Base-by-base conservation (phyloP, 768 basidiomycete species). In the Russula olivacea region DNA sequence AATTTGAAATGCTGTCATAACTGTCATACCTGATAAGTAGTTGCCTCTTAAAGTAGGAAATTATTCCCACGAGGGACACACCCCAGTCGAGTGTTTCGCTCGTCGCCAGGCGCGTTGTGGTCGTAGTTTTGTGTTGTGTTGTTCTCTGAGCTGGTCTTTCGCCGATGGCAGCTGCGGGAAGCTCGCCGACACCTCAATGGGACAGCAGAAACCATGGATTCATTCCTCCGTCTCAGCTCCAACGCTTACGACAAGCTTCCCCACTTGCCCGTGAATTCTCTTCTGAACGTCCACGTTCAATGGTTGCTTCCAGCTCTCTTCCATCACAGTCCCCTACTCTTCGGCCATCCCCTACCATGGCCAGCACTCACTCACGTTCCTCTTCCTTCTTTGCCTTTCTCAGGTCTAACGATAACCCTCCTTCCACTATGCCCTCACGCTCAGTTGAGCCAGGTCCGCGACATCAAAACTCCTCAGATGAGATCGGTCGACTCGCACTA, bases 341-440 rank as follows among this genome's bases (percentile, higher is more conserved):
- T 21, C 65, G 58, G 2, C 58, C 65, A 12, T 61, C 61, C 9
- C 49, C 56, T 66, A 61, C 74, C 69, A 64, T 70, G 14, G 56
- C 69, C 12, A 43, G 62, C 53, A 59, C 71, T 15, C 85, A 86
- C 70, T 68, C 79, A 40, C 82, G 85, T 45, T 78, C 84, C n/a
- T 74, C 82, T 8, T 87, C 86, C 30, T 84, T 86, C 76, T 87
- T 87, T 72, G 81, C 83, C 19, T 85, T 87, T 71, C 78, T 78
- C 65, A 76, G 69, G 66, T 55, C 63, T 41, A 81, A 76, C 63
- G 73, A 73, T 30, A 64, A 60, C 21, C 0, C 48, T 71, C 51
- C 69, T 72, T 49, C 62, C 54, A 68, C 53, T 50, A 58, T 3
- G 58, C 40, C 61, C 71, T 38, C 32, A 65, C 53, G 21, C 55